phyloP scores from a whole-genome alignment of 345 rosid genomes.

The Streptanthus diversifolius region DNA sequence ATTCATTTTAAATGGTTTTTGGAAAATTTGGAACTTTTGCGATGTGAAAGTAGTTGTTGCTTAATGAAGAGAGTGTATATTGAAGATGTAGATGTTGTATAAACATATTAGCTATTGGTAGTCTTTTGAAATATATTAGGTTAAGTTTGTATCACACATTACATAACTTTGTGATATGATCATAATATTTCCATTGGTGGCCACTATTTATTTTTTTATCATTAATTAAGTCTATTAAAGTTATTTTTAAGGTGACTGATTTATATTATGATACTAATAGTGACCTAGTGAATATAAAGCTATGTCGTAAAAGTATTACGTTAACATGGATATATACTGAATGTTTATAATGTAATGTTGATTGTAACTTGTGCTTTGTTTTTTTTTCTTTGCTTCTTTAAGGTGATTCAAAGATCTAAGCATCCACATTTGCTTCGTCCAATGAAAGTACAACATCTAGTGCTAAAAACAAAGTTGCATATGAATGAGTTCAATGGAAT shows the following conservation, averaged over 20 bases:
- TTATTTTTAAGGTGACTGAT: background rate
- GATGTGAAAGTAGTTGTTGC: background rate
- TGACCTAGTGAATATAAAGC: background rate
- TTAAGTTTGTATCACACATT: background rate
- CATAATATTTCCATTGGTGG: background rate
- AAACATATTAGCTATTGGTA: background rate
- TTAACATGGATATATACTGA: background rate
- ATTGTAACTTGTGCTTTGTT: background rate
- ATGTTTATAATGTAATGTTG: background rate
- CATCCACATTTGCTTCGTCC: conserved; percentile 10
- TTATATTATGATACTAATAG: background rate
- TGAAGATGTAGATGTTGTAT: background rate
- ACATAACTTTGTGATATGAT: background rate
- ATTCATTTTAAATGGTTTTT: background rate
- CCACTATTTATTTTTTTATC: background rate
- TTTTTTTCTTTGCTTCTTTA: background rate
- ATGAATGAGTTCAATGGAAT: conserved; percentile 36
- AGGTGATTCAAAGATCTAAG: conserved; percentile 32
- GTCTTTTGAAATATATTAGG: background rate
- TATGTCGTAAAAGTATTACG: background rate
- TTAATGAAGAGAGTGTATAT: background rate
- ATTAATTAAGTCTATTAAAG: background rate
- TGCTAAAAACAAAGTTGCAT: conserved; percentile 36
- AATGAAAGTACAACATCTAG: conserved; percentile 33
- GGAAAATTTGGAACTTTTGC: background rate